A percentile compares a stretch with the other conserved stretches of the same genome.
phyloP scores from a whole-genome alignment of 257 asterid genomes.

The Osmanthus fragrans region DNA sequence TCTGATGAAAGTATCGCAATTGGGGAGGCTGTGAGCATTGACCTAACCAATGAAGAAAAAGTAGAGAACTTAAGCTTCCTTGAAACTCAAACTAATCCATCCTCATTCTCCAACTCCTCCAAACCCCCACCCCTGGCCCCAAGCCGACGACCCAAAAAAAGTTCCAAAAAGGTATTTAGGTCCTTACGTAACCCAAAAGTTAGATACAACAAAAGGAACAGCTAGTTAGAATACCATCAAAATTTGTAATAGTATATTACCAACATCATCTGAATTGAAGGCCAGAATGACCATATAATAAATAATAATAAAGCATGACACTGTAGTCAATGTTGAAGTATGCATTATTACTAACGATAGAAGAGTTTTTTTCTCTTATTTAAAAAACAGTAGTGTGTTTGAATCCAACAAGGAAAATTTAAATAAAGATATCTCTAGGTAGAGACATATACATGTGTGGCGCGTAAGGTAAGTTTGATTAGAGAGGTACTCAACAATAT shows the following conservation, averaged over 20 bases:
- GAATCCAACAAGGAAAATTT: neutral
- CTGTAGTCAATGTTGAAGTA: neutral
- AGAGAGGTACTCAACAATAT: neutral
- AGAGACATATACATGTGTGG: neutral
- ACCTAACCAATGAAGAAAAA: slow-evolving; percentile 45
- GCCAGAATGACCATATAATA: neutral
- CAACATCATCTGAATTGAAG: neutral
- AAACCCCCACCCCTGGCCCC: neutral
- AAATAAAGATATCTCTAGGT: neutral
- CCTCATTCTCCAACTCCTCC: neutral
- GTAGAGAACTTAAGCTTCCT: slow-evolving; percentile 23
- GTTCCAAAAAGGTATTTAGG: neutral
- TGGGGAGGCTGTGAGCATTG: slow-evolving; percentile 63
- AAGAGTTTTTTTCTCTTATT: neutral
- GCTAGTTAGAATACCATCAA: neutral
- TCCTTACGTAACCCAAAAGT: neutral
- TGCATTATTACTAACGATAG: neutral
- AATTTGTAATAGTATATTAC: neutral
- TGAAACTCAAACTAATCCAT: slow-evolving; percentile 11
- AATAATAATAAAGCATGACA: neutral
- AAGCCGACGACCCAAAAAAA: neutral
- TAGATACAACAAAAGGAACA: neutral
- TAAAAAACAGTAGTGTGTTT: neutral
- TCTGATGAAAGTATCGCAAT: slow-evolving; percentile 69
- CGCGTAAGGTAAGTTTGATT: neutral